Conservation (phyloP, 306 rosid species). For the Canavalia ensiformis region DNA sequence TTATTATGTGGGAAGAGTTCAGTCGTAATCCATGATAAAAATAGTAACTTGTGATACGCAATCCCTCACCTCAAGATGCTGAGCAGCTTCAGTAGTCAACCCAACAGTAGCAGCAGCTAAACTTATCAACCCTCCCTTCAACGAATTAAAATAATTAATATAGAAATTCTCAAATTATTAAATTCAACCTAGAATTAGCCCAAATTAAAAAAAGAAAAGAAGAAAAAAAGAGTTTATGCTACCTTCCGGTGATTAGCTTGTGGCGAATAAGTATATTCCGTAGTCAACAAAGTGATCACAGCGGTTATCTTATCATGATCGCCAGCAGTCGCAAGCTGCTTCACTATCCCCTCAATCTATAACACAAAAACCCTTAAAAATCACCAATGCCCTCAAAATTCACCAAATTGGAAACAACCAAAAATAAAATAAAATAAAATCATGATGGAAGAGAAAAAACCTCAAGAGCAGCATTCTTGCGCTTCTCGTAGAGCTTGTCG, state of each 20-base stretch:
- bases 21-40: constrained; percentile 10
- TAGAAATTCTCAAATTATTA: constrained; percentile 16
- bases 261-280: constrained; percentile 72
- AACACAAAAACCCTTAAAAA: constrained; percentile 19
- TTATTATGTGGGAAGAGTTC: constrained; percentile 30
- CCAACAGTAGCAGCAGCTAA: constrained; percentile 99
- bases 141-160: background rate
- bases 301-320: constrained; percentile 86
- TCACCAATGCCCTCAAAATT: constrained; percentile 48
- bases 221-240: constrained; percentile 26
- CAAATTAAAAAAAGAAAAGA: background rate
- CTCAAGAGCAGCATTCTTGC: constrained; percentile 98
- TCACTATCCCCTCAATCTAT: constrained; percentile 93
- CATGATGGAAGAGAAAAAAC: constrained; percentile 48
- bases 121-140: constrained; percentile 96
- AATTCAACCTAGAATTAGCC: constrained; percentile 3
- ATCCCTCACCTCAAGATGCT: constrained; percentile 89
- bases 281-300: constrained; percentile 75
- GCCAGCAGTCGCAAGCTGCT: constrained; percentile 76
- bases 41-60: constrained; percentile 24
- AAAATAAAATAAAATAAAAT: background rate
- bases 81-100: constrained; percentile 81
- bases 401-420: constrained; percentile 41
- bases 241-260: constrained; percentile 97
- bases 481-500: constrained; percentile 95